phyloP scores from a whole-genome alignment of 768 basidiomycete species.

The Kwoniella dejecticola region DNA sequence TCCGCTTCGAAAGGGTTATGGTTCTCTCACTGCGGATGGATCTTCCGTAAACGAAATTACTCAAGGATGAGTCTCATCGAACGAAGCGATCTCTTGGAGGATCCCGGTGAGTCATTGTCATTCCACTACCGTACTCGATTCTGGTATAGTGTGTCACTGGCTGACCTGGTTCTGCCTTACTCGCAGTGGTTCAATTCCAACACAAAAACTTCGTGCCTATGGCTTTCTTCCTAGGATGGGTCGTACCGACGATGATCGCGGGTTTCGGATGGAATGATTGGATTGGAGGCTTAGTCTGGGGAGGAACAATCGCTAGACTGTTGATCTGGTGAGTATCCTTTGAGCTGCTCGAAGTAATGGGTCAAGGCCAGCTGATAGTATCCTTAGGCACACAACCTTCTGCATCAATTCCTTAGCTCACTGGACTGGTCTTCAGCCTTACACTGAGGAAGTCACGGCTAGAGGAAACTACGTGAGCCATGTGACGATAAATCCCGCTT shows the following conservation, averaged over 20 bases:
- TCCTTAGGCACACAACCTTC: slow-evolving; percentile 50
- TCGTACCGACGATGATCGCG: slow-evolving; percentile 64
- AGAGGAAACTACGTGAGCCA: slow-evolving; percentile 67
- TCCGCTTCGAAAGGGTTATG: slow-evolving; percentile 72
- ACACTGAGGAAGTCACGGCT: slow-evolving; percentile 77
- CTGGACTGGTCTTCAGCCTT: slow-evolving; percentile 77
- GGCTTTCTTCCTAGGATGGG: slow-evolving; percentile 65
- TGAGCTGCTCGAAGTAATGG: neutral
- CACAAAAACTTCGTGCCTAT: slow-evolving; percentile 69
- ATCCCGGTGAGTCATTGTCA: slow-evolving; percentile 62
- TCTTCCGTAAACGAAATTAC: slow-evolving; percentile 74
- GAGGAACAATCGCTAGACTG: slow-evolving; percentile 66
- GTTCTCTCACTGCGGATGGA: slow-evolving; percentile 83
- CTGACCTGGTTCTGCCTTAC: too few relatives aligned
- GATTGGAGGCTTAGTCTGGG: slow-evolving; percentile 71
- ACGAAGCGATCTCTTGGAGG: slow-evolving; percentile 67
- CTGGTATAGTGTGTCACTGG: too few relatives aligned
- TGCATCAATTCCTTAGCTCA: slow-evolving; percentile 64
- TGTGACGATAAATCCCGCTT: neutral
- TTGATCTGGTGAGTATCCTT: slow-evolving; percentile 59
- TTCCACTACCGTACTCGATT: neutral
- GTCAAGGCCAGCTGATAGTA: neutral
- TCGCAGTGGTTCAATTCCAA: slow-evolving; percentile 68
- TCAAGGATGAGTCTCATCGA: slow-evolving; percentile 67
- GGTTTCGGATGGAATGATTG: slow-evolving; percentile 60